phyloP scores from a whole-genome alignment of 2,329 filamentous ascomycete genomes.

The Parafenestella ontariensis region DNA sequence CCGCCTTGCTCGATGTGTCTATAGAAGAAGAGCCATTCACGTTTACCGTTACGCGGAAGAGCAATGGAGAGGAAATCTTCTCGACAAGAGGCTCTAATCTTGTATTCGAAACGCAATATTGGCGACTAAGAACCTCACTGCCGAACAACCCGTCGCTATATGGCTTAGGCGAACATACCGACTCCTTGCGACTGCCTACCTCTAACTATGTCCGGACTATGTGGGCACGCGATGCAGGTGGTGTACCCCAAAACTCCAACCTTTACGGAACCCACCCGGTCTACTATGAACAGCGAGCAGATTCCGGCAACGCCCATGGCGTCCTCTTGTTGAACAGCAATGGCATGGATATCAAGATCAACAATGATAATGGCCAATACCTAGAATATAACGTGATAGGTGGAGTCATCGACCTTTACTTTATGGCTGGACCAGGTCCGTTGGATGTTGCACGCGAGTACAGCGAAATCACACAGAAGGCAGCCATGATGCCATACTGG shows the following conservation, averaged over 20 bases:
- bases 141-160: conserved; percentile 74
- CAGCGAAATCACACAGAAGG: conserved; percentile 54
- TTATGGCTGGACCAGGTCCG: conserved; percentile 57
- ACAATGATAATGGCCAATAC: conserved; percentile 70
- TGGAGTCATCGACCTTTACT: conserved; percentile 73
- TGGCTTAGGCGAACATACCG: conserved; percentile 78
- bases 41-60: conserved; percentile 67
- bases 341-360: conserved; percentile 76
- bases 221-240: conserved; percentile 73
- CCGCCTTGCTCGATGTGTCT: conserved; percentile 61
- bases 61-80: conserved; percentile 67
- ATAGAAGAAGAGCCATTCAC: conserved; percentile 67
- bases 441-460: conserved; percentile 58
- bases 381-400: conserved; percentile 81
- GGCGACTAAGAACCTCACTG: conserved; percentile 73
- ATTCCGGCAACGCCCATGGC: conserved; percentile 41
- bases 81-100: conserved; percentile 72
- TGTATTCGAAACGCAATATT: conserved; percentile 78
- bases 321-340: conserved; percentile 46
- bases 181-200: conserved; percentile 71
- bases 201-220: conserved; percentile 73
- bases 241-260: conserved; percentile 66
- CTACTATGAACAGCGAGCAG: conserved; percentile 73
- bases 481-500: conserved; percentile 60
- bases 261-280: conserved; percentile 77